Base-by-base conservation (phyloP, 805 yeast species). In the Teunomyces tritomae region DNA sequence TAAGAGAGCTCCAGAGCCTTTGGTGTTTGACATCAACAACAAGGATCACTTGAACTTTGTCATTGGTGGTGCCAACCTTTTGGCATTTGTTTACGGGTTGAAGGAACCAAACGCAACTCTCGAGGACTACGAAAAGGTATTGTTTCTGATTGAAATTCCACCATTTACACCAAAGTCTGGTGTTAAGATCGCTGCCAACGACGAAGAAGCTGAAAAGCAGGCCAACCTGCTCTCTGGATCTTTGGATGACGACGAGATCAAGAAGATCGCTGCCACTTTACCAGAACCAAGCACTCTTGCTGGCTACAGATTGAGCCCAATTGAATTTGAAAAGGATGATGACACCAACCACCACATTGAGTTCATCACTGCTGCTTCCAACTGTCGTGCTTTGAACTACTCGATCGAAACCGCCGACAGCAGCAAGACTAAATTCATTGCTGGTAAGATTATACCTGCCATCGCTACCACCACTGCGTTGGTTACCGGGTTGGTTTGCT, bases 401-500 rank as follows among this genome's bases (percentile, higher is more conserved):
- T 79, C 82, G 35, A 90, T 92, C 56, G 96, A 89, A 62, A 74
- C 89, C 9, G 97, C 92, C 32, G 97, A 92, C 62, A 82, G 84
- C 53, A 83, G 84, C 44, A 89, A 87, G 73, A 94, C 99, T 33
- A 94, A 94, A 73, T 89, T 92, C 61, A 92, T 94, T 65, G 99
- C 99, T 5, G 99, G 99, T 42, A 85, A 95, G 70, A 94, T 94
- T 56, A 94, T 94, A 56, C 99, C 99, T 11, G 99, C 99, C 16
- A 94, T 94, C 74, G 99, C 99, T 32, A 94, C 99, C 2, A 94
- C 99, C 1, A 94, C 99, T n/a, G 96, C 97, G 8, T 74, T 91
- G 57, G 99, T 94, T 17, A 89, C 99, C 5, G 99, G 99, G 42
- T 76, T 94, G 60, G 95, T 90, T 20, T 88, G 95, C 60, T 73